These are phyloP conservation scores for Myxozyma geophila DNA, from an alignment of 805 yeast genomes.

Conservation along the genomic window DNA sequence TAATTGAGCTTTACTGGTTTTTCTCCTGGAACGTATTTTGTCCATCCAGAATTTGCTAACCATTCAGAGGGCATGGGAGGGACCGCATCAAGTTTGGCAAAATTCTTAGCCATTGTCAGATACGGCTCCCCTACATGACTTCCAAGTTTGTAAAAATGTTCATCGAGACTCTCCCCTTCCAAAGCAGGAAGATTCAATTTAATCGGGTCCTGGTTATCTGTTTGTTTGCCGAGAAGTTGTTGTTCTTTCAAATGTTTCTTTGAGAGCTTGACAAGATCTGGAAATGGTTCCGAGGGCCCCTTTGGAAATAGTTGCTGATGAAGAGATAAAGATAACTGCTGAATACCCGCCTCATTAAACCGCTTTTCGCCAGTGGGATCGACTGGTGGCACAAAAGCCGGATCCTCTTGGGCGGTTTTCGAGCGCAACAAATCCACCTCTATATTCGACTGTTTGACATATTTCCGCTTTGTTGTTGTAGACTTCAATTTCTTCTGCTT, in stretches of 20 bases:
- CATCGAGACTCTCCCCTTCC: conserved; percentile 76
- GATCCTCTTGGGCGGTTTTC: background rate
- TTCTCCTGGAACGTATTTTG: conserved; percentile 62
- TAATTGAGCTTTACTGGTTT: conserved; percentile 61
- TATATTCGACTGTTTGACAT: conserved; percentile 1
- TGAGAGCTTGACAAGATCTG: conserved; percentile 57
- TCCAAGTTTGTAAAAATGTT: conserved; percentile 79
- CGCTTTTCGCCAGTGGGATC: conserved; percentile 42
- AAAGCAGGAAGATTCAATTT: conserved; percentile 65
- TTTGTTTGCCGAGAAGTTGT: conserved; percentile 74
- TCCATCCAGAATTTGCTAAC: conserved; percentile 77
- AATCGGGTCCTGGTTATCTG: conserved; percentile 65
- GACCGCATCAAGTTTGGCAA: conserved; percentile 45
- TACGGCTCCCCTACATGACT: conserved; percentile 63
- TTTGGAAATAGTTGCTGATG: conserved; percentile 67
- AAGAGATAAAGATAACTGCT: conserved; percentile 64
- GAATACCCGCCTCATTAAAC: conserved; percentile 79
- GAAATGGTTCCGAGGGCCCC: conserved; percentile 39
- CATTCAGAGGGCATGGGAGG: conserved; percentile 52
- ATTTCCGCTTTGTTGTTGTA: background rate
- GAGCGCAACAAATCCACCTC: conserved; percentile 9
- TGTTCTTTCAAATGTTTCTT: conserved; percentile 62
- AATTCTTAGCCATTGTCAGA: conserved; percentile 53
- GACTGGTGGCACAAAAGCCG: conserved; percentile 10
- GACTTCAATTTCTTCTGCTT: background rate